phyloP scores from a whole-genome alignment of 441 rosid genomes.

The Rhodomyrtus psidioides region DNA sequence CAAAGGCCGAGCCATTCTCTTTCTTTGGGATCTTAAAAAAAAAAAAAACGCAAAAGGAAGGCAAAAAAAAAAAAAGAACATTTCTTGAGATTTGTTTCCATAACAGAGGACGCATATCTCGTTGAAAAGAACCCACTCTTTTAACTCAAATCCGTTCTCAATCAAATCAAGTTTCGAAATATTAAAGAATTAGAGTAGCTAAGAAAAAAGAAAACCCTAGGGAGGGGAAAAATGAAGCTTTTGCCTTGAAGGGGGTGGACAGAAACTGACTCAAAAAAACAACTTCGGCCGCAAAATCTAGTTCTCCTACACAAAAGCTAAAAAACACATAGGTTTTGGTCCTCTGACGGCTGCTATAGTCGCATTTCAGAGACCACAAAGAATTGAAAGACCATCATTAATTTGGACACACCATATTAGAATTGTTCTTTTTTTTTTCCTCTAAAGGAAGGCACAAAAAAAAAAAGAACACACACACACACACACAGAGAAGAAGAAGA shows the following conservation, averaged over 20 bases:
- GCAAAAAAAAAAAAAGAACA: background rate
- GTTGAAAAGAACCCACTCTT: conserved; percentile 5
- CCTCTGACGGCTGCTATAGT: conserved; percentile 28
- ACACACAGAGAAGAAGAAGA: too few relatives aligned
- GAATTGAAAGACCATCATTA: conserved; percentile 18
- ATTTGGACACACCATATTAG: conserved; percentile 25
- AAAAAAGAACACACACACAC: background rate
- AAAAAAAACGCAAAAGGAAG: background rate
- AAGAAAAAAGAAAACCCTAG: conserved; percentile 8
- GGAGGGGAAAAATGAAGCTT: conserved; percentile 1
- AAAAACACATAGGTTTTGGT: conserved; percentile 17
- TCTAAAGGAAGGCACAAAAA: background rate
- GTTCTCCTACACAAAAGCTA: conserved; percentile 4
- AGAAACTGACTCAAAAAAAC: background rate
- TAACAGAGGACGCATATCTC: conserved; percentile 23
- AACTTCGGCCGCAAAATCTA: conserved; percentile 28
- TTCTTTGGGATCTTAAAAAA: conserved; percentile 6
- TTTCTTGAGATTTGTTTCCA: background rate
- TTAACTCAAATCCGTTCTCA: background rate
- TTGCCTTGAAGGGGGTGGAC: background rate
- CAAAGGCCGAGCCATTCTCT: background rate
- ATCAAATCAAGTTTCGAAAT: background rate
- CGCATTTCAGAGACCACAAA: conserved; percentile 7
- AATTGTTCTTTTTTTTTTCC: background rate
- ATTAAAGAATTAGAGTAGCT: conserved; percentile 2